Evolutionary conservation across 148 eudicot genomes (phyloP), one percentile per base, ranked within the genome.

Genomic region (Pouteria glomerata): DNA sequence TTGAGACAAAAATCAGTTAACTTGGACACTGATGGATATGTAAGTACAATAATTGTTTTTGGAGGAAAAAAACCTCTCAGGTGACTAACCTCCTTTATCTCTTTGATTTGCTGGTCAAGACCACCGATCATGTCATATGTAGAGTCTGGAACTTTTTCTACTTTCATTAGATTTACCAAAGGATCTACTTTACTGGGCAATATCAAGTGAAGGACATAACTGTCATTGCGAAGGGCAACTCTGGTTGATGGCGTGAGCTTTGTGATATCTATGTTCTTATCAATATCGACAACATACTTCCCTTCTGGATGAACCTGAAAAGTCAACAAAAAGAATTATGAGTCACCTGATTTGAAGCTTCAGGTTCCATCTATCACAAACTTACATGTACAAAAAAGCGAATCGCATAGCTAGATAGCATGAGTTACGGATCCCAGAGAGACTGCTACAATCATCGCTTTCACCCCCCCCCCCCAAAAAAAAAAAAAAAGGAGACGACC

Each of bases 61-160:
- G n/a, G n/a, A n/a, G 11, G n/a, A 53, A 31, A 48, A 33, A 12
- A 51, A 51, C 60, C 24, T 33, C 57, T 18, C 11, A 50, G 24
- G 23, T 33, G 34, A 57, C 74, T n/a, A 44, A 89, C 96, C 96
- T 89, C 96, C 75, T 87, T 87, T 30, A 89, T 89, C 85, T 89
- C 91, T 79, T 89, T 87, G 44, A 89, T 89, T 72, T 89, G 96
- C 77, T 89, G 90, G 78, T 88, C 90, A 66, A 86, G 81, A 30
- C 92, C 92, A 80, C 92, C 90, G 70, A 88, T 84, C 89, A 86
- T 87, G 81, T 89, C 91, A 73, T 89, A 89, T 16, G 96, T 89
- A 73, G 91, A 87, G 74, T 89, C 96, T 37, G 95, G 95, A 82
- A 87, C 91, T 68, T 89, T 87, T 68, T 89, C 95, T 71, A 89